A percentile compares a stretch with the other conserved stretches of the same genome.
phyloP scores from a whole-genome alignment of 805 yeast genomes.

The Lipomyces chichibuensis region DNA sequence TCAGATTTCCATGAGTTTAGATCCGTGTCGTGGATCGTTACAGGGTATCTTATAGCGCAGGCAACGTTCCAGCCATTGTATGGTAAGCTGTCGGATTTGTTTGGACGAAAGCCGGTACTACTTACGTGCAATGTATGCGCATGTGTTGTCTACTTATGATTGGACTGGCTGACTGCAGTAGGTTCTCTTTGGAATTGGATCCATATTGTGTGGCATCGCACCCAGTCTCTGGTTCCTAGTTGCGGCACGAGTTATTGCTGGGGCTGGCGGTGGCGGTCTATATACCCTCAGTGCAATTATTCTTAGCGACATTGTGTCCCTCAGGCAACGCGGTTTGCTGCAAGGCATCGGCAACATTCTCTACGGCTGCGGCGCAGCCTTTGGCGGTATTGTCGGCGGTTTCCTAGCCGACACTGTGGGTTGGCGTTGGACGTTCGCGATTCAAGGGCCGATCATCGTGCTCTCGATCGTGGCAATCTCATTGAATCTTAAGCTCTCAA shows the following conservation, averaged over 20 bases:
- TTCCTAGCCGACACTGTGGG: slow-evolving; percentile 54
- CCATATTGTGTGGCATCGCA: slow-evolving; percentile 52
- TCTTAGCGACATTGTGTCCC: slow-evolving; percentile 71
- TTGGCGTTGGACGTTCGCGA: slow-evolving; percentile 58
- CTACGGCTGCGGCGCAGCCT: slow-evolving; percentile 75
- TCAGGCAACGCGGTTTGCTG: slow-evolving; percentile 70
- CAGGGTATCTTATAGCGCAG: slow-evolving; percentile 67
- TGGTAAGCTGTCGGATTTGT: slow-evolving; percentile 67
- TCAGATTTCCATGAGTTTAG: slow-evolving; percentile 59
- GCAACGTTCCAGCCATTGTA: slow-evolving; percentile 77
- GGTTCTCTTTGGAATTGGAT: slow-evolving; percentile 54
- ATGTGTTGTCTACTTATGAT: too few species aligned
- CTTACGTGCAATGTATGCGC: slow-evolving; percentile 46
- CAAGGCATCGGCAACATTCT: slow-evolving; percentile 81
- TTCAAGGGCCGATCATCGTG: slow-evolving; percentile 48
- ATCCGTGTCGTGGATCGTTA: slow-evolving; percentile 69
- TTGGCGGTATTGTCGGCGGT: slow-evolving; percentile 65
- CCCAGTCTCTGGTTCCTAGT: slow-evolving; percentile 22
- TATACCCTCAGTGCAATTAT: slow-evolving; percentile 73
- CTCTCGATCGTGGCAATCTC: slow-evolving; percentile 45
- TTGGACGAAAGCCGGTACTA: slow-evolving; percentile 48
- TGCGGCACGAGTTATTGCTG: slow-evolving; percentile 64
- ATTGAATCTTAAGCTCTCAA: slow-evolving; percentile 25
- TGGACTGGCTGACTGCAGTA: neutral
- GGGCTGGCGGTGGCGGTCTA: slow-evolving; percentile 90